Conservation (phyloP, 2,329 filamentous ascomycete genomes). For the Trichophaea hybrida region DNA sequence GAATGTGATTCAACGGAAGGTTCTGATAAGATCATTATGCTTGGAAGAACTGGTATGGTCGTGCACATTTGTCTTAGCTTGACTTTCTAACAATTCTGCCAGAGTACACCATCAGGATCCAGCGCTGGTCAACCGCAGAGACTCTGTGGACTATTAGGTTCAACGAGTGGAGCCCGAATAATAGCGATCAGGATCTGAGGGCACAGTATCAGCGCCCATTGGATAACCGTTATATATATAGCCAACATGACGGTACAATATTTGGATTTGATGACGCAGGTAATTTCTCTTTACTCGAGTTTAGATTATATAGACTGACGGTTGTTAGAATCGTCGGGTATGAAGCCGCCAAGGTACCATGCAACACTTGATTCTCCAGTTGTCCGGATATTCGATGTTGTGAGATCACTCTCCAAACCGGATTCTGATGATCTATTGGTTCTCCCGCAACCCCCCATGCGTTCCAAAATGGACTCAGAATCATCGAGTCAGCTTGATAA, state of each 20-base stretch:
- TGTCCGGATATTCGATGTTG: slow-evolving; percentile 77
- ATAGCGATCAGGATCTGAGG: slow-evolving; percentile 72
- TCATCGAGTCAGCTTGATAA: neutral
- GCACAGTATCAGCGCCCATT: slow-evolving; percentile 66
- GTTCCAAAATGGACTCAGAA: slow-evolving; percentile 34
- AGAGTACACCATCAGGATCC: slow-evolving; percentile 80
- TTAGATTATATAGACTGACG: neutral
- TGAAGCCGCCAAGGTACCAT: slow-evolving; percentile 39
- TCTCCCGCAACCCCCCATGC: slow-evolving; percentile 62
- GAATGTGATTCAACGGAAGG: slow-evolving; percentile 57
- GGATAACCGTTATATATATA: slow-evolving; percentile 80
- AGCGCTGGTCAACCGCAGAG: slow-evolving; percentile 55
- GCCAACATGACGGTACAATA: slow-evolving; percentile 68
- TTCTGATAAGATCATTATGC: slow-evolving; percentile 51
- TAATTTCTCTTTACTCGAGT: slow-evolving; percentile 1
- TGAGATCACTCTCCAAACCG: slow-evolving; percentile 50
- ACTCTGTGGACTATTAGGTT: slow-evolving; percentile 81
- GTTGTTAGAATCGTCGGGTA: slow-evolving; percentile 2
- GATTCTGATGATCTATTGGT: slow-evolving; percentile 59
- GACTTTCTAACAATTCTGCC: slow-evolving; percentile 33
- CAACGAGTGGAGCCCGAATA: slow-evolving; percentile 90
- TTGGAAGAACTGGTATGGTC: slow-evolving; percentile 23
- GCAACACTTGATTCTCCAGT: slow-evolving; percentile 63
- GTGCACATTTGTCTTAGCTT: neutral
- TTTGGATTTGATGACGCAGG: slow-evolving; percentile 51